phyloP scores from a whole-genome alignment of 257 asterid species.

The Nicotiana benthamiana region DNA sequence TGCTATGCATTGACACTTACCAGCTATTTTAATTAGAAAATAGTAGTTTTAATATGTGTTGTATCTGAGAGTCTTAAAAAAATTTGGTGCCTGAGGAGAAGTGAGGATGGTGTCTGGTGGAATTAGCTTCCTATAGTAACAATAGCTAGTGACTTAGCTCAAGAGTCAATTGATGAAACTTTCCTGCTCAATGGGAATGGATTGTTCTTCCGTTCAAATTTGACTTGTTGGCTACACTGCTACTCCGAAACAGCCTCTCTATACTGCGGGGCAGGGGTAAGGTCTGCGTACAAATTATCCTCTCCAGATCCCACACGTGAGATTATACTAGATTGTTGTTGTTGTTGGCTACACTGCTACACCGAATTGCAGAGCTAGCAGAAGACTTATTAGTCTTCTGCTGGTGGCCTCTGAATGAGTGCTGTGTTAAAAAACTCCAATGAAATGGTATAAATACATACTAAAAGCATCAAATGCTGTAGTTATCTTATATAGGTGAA shows the following conservation, averaged over 20 bases:
- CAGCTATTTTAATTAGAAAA: neutral
- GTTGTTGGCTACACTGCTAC: neutral
- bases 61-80: neutral
- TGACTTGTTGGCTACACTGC: neutral
- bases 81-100: neutral
- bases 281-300: too few relatives aligned
- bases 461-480: neutral
- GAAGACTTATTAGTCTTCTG: neutral
- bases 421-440: neutral
- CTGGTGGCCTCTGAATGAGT: neutral
- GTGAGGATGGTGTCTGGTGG: neutral
- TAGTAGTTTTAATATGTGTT: neutral
- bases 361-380: neutral
- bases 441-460: neutral
- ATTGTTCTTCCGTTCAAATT: neutral
- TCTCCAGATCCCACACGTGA: too few relatives aligned
- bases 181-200: neutral
- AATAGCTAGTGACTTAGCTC: neutral
- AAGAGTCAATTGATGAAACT: neutral
- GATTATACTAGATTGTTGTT: too few relatives aligned
- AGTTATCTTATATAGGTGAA: neutral
- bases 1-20: neutral
- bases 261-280: too few relatives aligned
- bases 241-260: too few relatives aligned
- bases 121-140: neutral